Evolutionary conservation across 805 yeast species (phyloP), one percentile per base, ranked within the genome.

Genomic region (Zygoascus flipseniorum): DNA sequence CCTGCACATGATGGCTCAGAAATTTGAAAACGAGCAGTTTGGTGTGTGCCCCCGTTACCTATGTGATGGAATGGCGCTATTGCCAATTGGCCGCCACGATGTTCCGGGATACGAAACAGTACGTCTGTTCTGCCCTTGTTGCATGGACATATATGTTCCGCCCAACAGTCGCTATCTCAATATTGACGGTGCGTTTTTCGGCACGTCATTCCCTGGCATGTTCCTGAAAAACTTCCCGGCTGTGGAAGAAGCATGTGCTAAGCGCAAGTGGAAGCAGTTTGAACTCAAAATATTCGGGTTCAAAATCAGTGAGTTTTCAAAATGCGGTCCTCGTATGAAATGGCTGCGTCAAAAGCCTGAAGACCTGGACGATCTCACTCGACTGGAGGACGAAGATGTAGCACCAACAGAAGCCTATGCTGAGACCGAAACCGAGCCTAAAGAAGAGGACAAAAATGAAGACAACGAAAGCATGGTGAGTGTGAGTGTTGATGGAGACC

Each of bases 171-270:
- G 96, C 57, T 90, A 87, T 69, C 72, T 86, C 54, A 87, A 88
- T 64, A 80, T 93, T 44, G 99, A 93, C 69, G 99, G 99, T 5
- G 97, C 98, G 0, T 93, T 85, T 64, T 93, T 95, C 73, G 98
- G 99, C 5, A 89, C 98, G 0, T 83, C 95, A 37, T 93, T 93
- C 72, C 93, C 97, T 0, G 97, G 97, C 1, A 77, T 93, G 60
- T 86, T 93, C 62, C 80, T 93, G 56, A 86, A 89, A 65, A 85
- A 87, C 78, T 89, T 85, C 71, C 89, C 93, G n/a, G 97, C 89
- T 58, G 80, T 89, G 50, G 95, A 86, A 65, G 80, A 80, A 61
- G 89, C 86, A 63, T 83, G 88, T 60, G 75, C 77, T 53, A 74
- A 79, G 54, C 75, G 86, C 63, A 73, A 80, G 58, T 48, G 56